A percentile compares a stretch with the other conserved stretches of the same genome.
phyloP scores from a whole-genome alignment of 1,139 yeast genomes.

The Meyerozyma smithsonii region DNA sequence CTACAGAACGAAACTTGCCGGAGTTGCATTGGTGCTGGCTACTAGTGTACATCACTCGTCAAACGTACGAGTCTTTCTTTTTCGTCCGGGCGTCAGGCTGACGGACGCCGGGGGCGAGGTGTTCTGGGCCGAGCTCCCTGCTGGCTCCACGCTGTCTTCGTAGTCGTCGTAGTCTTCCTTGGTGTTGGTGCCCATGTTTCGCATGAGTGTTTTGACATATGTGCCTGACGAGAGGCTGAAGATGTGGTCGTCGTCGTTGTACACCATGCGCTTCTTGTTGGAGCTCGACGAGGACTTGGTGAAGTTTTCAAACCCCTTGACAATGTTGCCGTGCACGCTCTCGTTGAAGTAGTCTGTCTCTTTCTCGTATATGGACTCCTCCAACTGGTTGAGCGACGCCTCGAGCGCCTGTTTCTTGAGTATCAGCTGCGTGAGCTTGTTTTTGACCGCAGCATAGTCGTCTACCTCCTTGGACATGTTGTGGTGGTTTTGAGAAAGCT shows the following conservation, averaged over 20 bases:
- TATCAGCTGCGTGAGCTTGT: slow-evolving; percentile 63
- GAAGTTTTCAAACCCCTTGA: slow-evolving; percentile 85
- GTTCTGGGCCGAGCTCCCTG: slow-evolving; percentile 8
- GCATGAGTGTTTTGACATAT: slow-evolving; percentile 58
- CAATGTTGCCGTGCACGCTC: slow-evolving; percentile 68
- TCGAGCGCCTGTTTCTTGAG: slow-evolving; percentile 62
- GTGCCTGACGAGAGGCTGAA: slow-evolving; percentile 78
- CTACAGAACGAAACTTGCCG: background rate
- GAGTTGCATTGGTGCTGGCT: too few relatives aligned
- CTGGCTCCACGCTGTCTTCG: slow-evolving; percentile 42
- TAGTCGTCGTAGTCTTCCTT: slow-evolving; percentile 42
- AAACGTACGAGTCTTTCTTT: slow-evolving; percentile 28
- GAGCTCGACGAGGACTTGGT: slow-evolving; percentile 42
- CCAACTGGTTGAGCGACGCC: slow-evolving; percentile 55
- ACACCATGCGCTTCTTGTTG: slow-evolving; percentile 50
- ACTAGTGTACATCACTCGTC: too few relatives aligned
- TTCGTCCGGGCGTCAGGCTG: slow-evolving; percentile 27
- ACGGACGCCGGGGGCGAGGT: slow-evolving; percentile 3
- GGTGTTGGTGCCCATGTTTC: slow-evolving; percentile 21
- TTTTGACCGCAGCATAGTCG: slow-evolving; percentile 65
- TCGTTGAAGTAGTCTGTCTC: slow-evolving; percentile 79
- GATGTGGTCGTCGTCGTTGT: slow-evolving; percentile 78
- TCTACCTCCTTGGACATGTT: slow-evolving; percentile 16
- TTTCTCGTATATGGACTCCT: slow-evolving; percentile 75
- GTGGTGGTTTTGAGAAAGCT: background rate